phyloP scores from a whole-genome alignment of 176 grass and related monocot species.

The Poa annua region DNA sequence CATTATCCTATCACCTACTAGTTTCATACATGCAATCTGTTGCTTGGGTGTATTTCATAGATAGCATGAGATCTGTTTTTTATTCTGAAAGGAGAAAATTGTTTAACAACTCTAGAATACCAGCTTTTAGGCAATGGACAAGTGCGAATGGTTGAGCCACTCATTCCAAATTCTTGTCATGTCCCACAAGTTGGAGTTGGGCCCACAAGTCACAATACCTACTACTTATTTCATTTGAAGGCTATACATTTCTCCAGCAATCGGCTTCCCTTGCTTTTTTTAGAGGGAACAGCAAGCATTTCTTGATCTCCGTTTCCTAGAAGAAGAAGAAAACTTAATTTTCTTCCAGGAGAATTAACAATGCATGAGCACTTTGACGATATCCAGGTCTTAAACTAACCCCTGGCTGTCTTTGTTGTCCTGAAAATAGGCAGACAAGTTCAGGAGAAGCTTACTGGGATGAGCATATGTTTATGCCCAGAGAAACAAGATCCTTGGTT shows the following conservation, averaged over 20 bases:
- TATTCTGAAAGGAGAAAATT: neutral
- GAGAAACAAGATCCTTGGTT: conserved; percentile 50
- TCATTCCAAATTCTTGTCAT: conserved; percentile 36
- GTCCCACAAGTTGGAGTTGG: conserved; percentile 27
- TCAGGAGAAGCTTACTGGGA: conserved; percentile 58
- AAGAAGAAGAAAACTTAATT: neutral
- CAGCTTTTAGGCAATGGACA: conserved; percentile 36
- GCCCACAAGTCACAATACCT: conserved; percentile 19
- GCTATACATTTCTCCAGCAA: neutral
- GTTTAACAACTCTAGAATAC: conserved; percentile 30
- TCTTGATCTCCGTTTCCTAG: conserved; percentile 13
- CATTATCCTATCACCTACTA: too few relatives aligned
- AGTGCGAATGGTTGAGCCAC: conserved; percentile 31
- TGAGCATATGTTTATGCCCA: conserved; percentile 53
- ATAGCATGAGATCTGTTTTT: too few relatives aligned
- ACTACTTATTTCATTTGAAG: conserved; percentile 10
- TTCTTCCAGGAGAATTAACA: conserved; percentile 19
- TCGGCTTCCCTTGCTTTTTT: neutral
- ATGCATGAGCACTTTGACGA: conserved; percentile 37
- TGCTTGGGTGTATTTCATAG: too few relatives aligned
- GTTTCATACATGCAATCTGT: too few relatives aligned
- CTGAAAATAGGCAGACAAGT: conserved; percentile 59
- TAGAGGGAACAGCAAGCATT: neutral
- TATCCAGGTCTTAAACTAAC: conserved; percentile 55
- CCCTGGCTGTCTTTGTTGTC: conserved; percentile 45